These are phyloP conservation scores for Podospora pseudoanserina DNA, from an alignment of 495 filamentous ascomycete genomes.

Conservation along the genomic window DNA sequence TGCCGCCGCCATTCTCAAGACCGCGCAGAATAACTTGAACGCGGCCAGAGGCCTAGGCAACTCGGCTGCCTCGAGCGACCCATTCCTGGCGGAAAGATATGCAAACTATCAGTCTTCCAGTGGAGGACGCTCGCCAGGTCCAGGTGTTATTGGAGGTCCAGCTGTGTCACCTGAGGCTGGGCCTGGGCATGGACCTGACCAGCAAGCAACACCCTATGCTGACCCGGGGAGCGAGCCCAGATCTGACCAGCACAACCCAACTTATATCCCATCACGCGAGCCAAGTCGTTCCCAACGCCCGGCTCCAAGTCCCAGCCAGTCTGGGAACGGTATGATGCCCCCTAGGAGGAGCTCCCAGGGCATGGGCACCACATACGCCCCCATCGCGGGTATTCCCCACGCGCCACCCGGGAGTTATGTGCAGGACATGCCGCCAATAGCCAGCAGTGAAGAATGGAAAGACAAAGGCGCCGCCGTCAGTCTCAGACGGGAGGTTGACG, in stretches of 20 bases:
- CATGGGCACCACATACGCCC: slow-evolving; percentile 48
- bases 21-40: slow-evolving; percentile 34
- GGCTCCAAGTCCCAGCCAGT: slow-evolving; percentile 35
- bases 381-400: slow-evolving; percentile 38
- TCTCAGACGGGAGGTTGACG: slow-evolving; percentile 73
- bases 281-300: slow-evolving; percentile 64
- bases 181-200: slow-evolving; percentile 29
- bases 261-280: slow-evolving; percentile 65
- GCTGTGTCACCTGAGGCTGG: slow-evolving; percentile 5
- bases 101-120: slow-evolving; percentile 30
- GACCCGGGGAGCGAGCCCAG: slow-evolving; percentile 59
- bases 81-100: slow-evolving; percentile 44
- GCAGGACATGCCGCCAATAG: slow-evolving; percentile 59
- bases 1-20: slow-evolving; percentile 34
- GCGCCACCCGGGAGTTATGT: slow-evolving; percentile 51
- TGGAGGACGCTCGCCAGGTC: slow-evolving; percentile 11
- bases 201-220: slow-evolving; percentile 44
- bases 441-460: slow-evolving; percentile 91
- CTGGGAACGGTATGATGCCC: slow-evolving; percentile 55
- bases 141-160: slow-evolving; percentile 6
- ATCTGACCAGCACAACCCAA: slow-evolving; percentile 57
- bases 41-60: slow-evolving; percentile 32
- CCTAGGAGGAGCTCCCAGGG: slow-evolving; percentile 66
- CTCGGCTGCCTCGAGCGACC: slow-evolving; percentile 43
- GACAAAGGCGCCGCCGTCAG: slow-evolving; percentile 84